Percentiles rank a stretch among this genome's conserved stretches.
Evolutionary conservation across 306 rosid species (phyloP).

Genomic region (Pueraria montana): DNA sequence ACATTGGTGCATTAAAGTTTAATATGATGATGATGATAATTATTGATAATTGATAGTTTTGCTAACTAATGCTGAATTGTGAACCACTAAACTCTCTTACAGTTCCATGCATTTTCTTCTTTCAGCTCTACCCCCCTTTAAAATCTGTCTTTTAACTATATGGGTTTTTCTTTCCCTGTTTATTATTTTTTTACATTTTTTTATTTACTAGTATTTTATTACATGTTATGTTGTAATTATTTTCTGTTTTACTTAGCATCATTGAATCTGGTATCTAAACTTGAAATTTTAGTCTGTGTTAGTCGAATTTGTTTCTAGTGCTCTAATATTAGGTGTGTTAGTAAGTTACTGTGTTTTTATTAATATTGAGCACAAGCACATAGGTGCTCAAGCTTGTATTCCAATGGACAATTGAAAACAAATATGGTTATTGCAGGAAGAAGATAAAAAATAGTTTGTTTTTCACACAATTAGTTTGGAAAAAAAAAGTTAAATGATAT

Average conservation of each 20-base stretch:
- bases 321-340: background rate
- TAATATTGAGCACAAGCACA: conserved; percentile 17
- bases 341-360: conserved; percentile 27
- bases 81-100: background rate
- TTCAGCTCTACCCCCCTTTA: conserved; percentile 20
- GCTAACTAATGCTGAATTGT: background rate
- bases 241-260: conserved; percentile 21
- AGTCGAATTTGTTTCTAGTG: background rate
- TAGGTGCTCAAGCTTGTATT: conserved; percentile 19
- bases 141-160: background rate
- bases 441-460: background rate
- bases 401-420: conserved; percentile 20
- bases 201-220: background rate
- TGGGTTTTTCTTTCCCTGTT: background rate
- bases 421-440: conserved; percentile 9
- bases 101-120: conserved; percentile 35
- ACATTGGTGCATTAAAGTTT: background rate
- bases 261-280: background rate
- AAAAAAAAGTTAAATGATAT: background rate
- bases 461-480: conserved; percentile 15
- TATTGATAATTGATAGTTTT: conserved; percentile 32
- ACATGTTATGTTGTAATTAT: background rate
- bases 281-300: conserved; percentile 7
- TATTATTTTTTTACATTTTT: background rate
- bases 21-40: background rate